Conservation (phyloP, 257 asterid genomes). For the Galeopsis tetrahit region DNA sequence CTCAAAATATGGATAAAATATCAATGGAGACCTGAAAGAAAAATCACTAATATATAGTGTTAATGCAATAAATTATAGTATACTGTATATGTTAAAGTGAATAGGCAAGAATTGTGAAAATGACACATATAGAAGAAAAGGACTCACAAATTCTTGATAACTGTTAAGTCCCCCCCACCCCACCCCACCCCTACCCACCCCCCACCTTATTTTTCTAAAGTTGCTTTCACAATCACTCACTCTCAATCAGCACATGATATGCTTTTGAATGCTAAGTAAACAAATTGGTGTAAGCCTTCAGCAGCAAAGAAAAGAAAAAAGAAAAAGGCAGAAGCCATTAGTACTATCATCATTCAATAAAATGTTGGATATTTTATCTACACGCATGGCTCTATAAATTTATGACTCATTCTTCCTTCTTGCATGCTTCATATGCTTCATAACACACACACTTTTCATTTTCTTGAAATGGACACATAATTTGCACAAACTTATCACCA, state of each 20-base stretch:
- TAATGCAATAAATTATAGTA: too few relatives aligned
- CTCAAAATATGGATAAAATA: too few relatives aligned
- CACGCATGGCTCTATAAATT: constrained; percentile 48
- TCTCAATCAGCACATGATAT: constrained; percentile 61
- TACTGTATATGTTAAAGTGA: background rate
- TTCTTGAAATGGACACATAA: constrained; percentile 24
- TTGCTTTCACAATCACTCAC: constrained; percentile 58
- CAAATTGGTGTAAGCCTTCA: constrained; percentile 29
- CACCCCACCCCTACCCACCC: background rate
- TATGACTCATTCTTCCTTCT: constrained; percentile 25
- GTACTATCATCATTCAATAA: constrained; percentile 42
- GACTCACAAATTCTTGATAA: constrained; percentile 41
- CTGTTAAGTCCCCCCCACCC: constrained; percentile 29
- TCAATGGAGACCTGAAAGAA: background rate
- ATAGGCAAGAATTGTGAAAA: constrained; percentile 45
- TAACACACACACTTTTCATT: constrained; percentile 23
- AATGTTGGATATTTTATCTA: constrained; percentile 34
- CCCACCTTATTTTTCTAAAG: constrained; percentile 37
- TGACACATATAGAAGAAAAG: constrained; percentile 45
- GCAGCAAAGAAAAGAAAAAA: constrained; percentile 6
- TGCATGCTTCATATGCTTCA: constrained; percentile 44
- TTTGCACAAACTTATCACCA: background rate
- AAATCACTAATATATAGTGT: too few relatives aligned
- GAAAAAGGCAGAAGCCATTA: constrained; percentile 32
- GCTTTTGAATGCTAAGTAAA: constrained; percentile 48